Conservation (phyloP, 2,329 filamentous ascomycete species). For the Cryphonectria naterciae region DNA sequence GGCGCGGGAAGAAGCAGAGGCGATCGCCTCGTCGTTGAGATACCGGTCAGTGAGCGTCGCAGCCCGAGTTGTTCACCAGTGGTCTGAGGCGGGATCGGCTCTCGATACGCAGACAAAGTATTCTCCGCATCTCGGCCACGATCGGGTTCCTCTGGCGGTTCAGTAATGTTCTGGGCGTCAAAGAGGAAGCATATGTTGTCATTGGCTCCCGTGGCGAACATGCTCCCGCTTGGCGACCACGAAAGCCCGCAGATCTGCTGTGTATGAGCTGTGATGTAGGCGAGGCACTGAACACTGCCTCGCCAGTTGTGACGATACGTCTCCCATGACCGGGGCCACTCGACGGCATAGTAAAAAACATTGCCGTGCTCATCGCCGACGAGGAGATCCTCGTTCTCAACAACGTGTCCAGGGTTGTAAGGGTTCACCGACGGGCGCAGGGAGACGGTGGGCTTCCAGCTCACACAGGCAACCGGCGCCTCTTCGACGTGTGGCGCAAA, state of each 20-base stretch:
- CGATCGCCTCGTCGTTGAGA: not conserved
- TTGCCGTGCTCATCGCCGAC: slow-evolving; percentile 84
- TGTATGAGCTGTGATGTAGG: slow-evolving; percentile 75
- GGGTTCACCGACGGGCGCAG: slow-evolving; percentile 57
- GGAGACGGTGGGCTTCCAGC: slow-evolving; percentile 72
- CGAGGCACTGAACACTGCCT: slow-evolving; percentile 76
- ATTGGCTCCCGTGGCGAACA: slow-evolving; percentile 88
- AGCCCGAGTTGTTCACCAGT: slow-evolving; percentile 5
- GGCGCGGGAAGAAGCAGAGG: not conserved
- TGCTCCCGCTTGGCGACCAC: slow-evolving; percentile 76
- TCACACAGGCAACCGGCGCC: slow-evolving; percentile 75
- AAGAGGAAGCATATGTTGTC: slow-evolving; percentile 90
- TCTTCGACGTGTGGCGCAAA: slow-evolving; percentile 61
- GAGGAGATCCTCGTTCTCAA: slow-evolving; percentile 79
- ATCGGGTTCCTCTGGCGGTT: slow-evolving; percentile 6
- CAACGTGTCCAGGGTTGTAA: slow-evolving; percentile 50
- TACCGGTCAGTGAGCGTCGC: not conserved
- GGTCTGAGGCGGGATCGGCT: slow-evolving; percentile 24
- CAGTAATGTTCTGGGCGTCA: slow-evolving; percentile 62
- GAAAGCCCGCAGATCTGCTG: slow-evolving; percentile 94
- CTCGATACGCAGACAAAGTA: slow-evolving; percentile 23
- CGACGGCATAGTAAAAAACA: slow-evolving; percentile 86
- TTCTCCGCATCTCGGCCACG: slow-evolving; percentile 16
- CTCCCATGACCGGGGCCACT: slow-evolving; percentile 75
- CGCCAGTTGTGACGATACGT: slow-evolving; percentile 70